phyloP scores from a whole-genome alignment of 768 basidiomycete genomes.

The Xanthoconium stramineum region DNA sequence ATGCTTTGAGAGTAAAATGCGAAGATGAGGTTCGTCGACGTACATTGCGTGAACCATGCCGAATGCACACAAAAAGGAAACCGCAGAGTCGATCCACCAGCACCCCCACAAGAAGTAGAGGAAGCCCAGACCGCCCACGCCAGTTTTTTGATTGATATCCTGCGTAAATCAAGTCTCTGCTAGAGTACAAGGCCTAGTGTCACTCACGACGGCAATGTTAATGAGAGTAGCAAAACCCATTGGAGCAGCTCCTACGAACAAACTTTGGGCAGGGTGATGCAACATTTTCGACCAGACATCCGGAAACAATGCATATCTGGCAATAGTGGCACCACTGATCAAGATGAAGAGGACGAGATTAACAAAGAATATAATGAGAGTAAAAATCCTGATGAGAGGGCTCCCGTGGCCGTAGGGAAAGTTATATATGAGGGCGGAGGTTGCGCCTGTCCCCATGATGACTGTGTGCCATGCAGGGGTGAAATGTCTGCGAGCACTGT shows the following conservation, averaged over 20 bases:
- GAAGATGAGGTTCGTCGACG: neutral
- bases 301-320: slow-evolving; percentile 42
- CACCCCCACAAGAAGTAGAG: slow-evolving; percentile 44
- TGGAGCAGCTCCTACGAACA: slow-evolving; percentile 42
- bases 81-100: slow-evolving; percentile 48
- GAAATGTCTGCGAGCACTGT: slow-evolving; percentile 35
- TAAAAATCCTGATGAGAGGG: slow-evolving; percentile 33
- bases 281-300: slow-evolving; percentile 45
- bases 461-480: slow-evolving; percentile 48
- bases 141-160: slow-evolving; percentile 35
- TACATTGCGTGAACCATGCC: slow-evolving; percentile 52
- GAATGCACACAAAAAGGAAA: slow-evolving; percentile 43
- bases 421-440: slow-evolving; percentile 38
- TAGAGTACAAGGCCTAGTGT: neutral
- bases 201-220: slow-evolving; percentile 36
- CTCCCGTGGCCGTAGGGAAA: slow-evolving; percentile 41
- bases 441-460: slow-evolving; percentile 46
- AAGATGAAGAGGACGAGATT: slow-evolving; percentile 40
- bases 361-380: slow-evolving; percentile 37
- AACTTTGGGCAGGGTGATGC: slow-evolving; percentile 42
- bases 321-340: slow-evolving; percentile 32
- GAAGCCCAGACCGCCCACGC: slow-evolving; percentile 35
- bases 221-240: slow-evolving; percentile 48
- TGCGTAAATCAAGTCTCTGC: slow-evolving; percentile 1
- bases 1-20: neutral